These are phyloP conservation scores for Croton laevigatus DNA, from an alignment of 441 rosid species.

Conservation along the genomic window DNA sequence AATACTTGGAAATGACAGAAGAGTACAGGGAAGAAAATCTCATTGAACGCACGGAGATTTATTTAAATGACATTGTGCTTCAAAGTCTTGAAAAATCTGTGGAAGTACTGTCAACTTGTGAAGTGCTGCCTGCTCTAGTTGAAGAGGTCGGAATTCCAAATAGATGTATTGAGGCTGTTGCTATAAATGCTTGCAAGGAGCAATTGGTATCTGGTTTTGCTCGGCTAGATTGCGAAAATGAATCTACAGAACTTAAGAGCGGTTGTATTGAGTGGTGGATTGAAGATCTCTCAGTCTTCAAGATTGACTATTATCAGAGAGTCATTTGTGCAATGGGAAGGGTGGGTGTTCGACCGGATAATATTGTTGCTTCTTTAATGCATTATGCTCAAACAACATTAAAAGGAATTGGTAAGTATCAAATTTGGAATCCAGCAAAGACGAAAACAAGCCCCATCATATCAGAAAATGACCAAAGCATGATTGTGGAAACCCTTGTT, in stretches of 20 bases:
- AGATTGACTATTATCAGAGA: slow-evolving; percentile 53
- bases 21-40: slow-evolving; percentile 70
- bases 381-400: slow-evolving; percentile 69
- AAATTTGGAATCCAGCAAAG: slow-evolving; percentile 46
- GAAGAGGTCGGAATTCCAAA: slow-evolving; percentile 56
- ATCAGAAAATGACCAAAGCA: slow-evolving; percentile 46
- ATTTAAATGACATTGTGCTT: slow-evolving; percentile 47
- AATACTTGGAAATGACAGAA: slow-evolving; percentile 82
- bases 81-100: slow-evolving; percentile 64
- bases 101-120: slow-evolving; percentile 61
- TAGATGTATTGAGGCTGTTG: slow-evolving; percentile 67
- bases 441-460: slow-evolving; percentile 28
- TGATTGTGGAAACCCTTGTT: slow-evolving; percentile 58
- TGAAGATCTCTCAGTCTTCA: slow-evolving; percentile 61
- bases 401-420: slow-evolving; percentile 53
- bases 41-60: slow-evolving; percentile 51
- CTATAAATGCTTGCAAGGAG: slow-evolving; percentile 70
- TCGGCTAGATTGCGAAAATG: slow-evolving; percentile 37
- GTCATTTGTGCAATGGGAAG: slow-evolving; percentile 59
- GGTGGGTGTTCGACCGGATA: slow-evolving; percentile 52
- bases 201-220: slow-evolving; percentile 68
- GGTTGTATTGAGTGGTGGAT: slow-evolving; percentile 71
- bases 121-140: slow-evolving; percentile 38
- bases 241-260: slow-evolving; percentile 58
- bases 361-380: slow-evolving; percentile 59